Evolutionary conservation across 371 early-diverging fungal species (phyloP).

Genomic region (Mucor ambiguus): DNA sequence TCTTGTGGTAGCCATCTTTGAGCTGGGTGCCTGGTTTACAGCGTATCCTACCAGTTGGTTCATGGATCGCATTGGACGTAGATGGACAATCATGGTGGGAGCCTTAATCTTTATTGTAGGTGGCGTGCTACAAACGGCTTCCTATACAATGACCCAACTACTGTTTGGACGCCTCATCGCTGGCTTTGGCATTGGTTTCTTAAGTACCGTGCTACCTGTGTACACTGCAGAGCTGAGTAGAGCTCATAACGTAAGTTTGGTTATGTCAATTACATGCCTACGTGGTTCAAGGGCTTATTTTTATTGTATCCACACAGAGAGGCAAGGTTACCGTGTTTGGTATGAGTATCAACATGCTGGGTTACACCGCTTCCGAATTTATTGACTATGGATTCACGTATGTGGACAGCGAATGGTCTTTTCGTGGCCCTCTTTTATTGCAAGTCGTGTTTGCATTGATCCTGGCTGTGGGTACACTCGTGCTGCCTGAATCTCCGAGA

Average conservation of each 20-base stretch:
- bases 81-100: conserved; percentile 48
- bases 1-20: conserved; percentile 41
- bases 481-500: conserved; percentile 59
- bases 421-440: conserved; percentile 45
- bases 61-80: conserved; percentile 49
- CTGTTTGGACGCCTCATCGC: conserved; percentile 46
- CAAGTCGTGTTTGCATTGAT: conserved; percentile 51
- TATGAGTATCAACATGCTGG: conserved; percentile 46
- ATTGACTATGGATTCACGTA: conserved; percentile 42
- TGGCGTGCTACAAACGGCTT: conserved; percentile 42
- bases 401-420: conserved; percentile 38
- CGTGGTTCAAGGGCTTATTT: too few relatives aligned
- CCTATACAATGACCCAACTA: conserved; percentile 32
- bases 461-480: conserved; percentile 42
- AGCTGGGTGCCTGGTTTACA: conserved; percentile 48
- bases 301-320: conserved; percentile 15
- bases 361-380: conserved; percentile 44
- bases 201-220: conserved; percentile 50
- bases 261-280: too few relatives aligned
- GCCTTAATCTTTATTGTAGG: conserved; percentile 52
- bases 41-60: conserved; percentile 41
- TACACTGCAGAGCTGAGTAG: conserved; percentile 55
- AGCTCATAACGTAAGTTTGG: conserved; percentile 36
- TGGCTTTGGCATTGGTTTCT: conserved; percentile 56
- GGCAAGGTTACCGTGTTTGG: conserved; percentile 44